Evolutionary conservation across 208 protist genomes (phyloP), one percentile per base, ranked within the genome.

Genomic region (Acanthamoeba royreba): DNA sequence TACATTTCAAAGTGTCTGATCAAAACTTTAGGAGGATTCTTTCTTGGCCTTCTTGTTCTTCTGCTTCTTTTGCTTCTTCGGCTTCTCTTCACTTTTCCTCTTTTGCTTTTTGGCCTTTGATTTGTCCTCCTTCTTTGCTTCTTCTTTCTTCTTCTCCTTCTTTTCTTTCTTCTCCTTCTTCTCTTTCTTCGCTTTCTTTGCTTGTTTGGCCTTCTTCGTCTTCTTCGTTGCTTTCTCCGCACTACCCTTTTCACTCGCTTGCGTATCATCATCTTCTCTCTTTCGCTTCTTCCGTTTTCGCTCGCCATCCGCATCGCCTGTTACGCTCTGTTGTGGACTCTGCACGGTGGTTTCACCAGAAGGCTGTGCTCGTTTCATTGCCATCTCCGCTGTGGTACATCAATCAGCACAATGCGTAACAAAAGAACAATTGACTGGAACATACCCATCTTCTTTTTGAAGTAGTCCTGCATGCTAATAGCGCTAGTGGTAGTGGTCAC

Each of bases 401-500:
- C 22, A 4, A 49, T 25, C 28, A n/a, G n/a, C 38, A 17, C 38
- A 79, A 42, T 1, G 11, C 19, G 28, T 69, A 38, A 8, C 4
- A 9, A 49, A 52, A 0, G 17, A 52, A 25, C 3, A 35, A 15
- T 83, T 17, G 35, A 0, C 0, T 47, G 22, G 7, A 1, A 17
- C 15, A 42, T 90, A 90, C 83, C 83, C 83, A 90, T 90, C 38
- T 90, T 90, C 83, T 52, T 3, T 42, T 90, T 90, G 38, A 90
- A 90, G 33, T 90, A 90, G 49, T 90, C 83, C 52, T 90, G 83
- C 33, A 69, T 2, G 31, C 83, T 90, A 4, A 90, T 22, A 42
- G 46, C 53, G 35, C 83, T 90, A 0, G 53, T 69, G 1, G 83
- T 90, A 7, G 83, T 90, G 8, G 83, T 90, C 8, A 90, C 53